Evolutionary conservation across 202 grass and related monocot species (phyloP).

Genomic region (Zizania palustris): DNA sequence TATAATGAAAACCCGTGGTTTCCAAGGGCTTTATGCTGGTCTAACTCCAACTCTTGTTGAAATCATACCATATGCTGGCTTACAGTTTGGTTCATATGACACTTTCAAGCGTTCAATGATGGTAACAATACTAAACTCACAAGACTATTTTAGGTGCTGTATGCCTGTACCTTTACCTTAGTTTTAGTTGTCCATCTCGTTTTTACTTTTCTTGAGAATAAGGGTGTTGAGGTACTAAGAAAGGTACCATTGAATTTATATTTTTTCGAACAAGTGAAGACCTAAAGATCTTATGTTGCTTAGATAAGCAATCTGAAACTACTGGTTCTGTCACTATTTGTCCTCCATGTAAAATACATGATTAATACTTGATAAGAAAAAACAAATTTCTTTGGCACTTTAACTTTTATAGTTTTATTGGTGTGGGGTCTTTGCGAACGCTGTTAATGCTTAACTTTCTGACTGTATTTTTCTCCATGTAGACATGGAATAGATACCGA

Average conservation of each 20-base stretch:
- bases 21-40: slow-evolving; percentile 85
- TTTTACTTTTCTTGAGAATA: not conserved
- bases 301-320: not conserved
- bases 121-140: slow-evolving; percentile 50
- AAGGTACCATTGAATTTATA: not conserved
- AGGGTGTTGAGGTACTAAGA: not conserved
- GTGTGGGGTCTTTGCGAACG: slow-evolving; percentile 5
- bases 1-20: slow-evolving; percentile 71
- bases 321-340: not conserved
- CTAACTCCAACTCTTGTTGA: slow-evolving; percentile 84
- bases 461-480: slow-evolving; percentile 30
- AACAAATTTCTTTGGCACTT: slow-evolving; percentile 4
- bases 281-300: not conserved
- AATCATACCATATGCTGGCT: slow-evolving; percentile 94
- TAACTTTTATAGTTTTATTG: slow-evolving; percentile 27
- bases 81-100: slow-evolving; percentile 97
- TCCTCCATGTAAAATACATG: not conserved
- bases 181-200: not conserved
- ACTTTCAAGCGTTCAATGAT: slow-evolving; percentile 94
- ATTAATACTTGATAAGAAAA: slow-evolving; percentile 24
- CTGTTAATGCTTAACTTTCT: slow-evolving; percentile 21
- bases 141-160: not conserved
- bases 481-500: slow-evolving; percentile 86
- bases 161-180: not conserved
- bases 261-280: not conserved